Evolutionary conservation across 108 stramenopile genomes (phyloP).

Genomic region (Aurantiochytrium sp.): DNA sequence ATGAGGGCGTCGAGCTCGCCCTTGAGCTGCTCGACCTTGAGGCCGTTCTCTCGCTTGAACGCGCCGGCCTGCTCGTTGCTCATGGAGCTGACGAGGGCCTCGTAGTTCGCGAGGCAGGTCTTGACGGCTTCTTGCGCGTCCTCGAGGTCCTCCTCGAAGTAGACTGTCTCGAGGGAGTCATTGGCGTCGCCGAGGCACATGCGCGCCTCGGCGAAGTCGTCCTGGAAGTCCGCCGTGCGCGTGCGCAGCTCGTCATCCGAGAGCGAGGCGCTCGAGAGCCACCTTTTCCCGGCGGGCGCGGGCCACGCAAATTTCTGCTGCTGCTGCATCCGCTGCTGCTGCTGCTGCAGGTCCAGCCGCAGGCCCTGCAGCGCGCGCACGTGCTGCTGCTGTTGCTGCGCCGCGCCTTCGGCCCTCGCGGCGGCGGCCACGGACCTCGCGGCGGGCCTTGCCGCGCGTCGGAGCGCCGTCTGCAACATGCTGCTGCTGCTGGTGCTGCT

Average conservation of each 20-base stretch:
- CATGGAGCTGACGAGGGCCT: conserved; percentile 35
- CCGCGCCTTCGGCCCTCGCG: no score
- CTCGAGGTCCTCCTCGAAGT: conserved; percentile 54
- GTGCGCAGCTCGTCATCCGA: conserved; percentile 7
- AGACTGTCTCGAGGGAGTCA: conserved; percentile 46
- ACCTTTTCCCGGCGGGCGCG: no score
- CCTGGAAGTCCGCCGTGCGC: conserved; percentile 47
- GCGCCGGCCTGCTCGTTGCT: conserved; percentile 41
- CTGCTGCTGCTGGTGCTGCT: no score
- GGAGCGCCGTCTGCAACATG: no score
- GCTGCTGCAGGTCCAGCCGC: no score
- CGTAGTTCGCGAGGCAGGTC: conserved; percentile 37
- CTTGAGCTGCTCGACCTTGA: conserved; percentile 59
- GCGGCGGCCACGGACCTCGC: no score
- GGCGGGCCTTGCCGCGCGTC: no score
- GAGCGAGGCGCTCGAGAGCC: no score
- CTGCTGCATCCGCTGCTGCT: no score
- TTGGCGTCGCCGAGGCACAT: conserved; percentile 51
- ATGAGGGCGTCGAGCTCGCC: conserved; percentile 49
- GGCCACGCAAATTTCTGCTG: no score
- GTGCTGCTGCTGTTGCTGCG: no score
- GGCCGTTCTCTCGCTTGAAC: conserved; percentile 45
- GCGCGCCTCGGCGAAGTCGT: conserved; percentile 54
- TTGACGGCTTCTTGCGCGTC: conserved; percentile 51
- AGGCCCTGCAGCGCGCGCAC: no score